These are phyloP conservation scores for Zea luxurians DNA, from an alignment of 176 grass and related monocot species.

Conservation along the genomic window DNA sequence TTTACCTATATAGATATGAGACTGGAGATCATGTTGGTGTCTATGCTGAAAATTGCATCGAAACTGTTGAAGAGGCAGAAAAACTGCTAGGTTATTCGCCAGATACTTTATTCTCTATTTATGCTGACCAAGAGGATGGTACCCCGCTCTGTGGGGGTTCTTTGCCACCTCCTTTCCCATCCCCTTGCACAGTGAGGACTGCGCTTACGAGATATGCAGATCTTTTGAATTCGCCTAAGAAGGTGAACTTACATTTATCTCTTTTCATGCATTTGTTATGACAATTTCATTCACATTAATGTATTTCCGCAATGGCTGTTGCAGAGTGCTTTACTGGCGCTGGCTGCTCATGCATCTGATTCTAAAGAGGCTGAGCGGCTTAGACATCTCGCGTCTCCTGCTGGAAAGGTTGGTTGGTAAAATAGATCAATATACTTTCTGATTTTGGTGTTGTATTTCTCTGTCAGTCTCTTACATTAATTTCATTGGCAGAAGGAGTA, in stretches of 20 bases:
- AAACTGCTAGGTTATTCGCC: constrained; percentile 70
- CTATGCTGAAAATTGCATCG: constrained; percentile 71
- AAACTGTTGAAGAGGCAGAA: constrained; percentile 81
- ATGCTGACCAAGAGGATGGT: constrained; percentile 86
- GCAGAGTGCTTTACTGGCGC: constrained; percentile 78
- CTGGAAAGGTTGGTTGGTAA: constrained; percentile 78
- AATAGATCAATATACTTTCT: constrained; percentile 23
- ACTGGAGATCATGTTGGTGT: constrained; percentile 95
- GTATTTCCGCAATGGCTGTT: constrained; percentile 23
- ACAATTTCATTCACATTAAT: constrained; percentile 13
- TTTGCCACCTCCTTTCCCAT: constrained; percentile 80
- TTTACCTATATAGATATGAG: constrained; percentile 66
- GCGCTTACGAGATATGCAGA: constrained; percentile 88
- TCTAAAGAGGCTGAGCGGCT: constrained; percentile 67
- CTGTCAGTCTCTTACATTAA: constrained; percentile 30
- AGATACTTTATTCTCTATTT: constrained; percentile 83
- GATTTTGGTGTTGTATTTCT: constrained; percentile 12
- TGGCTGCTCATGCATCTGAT: constrained; percentile 85
- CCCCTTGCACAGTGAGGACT: constrained; percentile 70
- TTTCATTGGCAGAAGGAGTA: constrained; percentile 77
- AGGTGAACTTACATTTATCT: constrained; percentile 44
- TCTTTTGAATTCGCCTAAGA: constrained; percentile 84
- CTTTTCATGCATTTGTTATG: neutral
- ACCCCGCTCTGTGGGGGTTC: constrained; percentile 60
- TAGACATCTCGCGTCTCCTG: constrained; percentile 78